phyloP scores from a whole-genome alignment of 352 stramenopile species.

The Pelagophyceae sp. region DNA sequence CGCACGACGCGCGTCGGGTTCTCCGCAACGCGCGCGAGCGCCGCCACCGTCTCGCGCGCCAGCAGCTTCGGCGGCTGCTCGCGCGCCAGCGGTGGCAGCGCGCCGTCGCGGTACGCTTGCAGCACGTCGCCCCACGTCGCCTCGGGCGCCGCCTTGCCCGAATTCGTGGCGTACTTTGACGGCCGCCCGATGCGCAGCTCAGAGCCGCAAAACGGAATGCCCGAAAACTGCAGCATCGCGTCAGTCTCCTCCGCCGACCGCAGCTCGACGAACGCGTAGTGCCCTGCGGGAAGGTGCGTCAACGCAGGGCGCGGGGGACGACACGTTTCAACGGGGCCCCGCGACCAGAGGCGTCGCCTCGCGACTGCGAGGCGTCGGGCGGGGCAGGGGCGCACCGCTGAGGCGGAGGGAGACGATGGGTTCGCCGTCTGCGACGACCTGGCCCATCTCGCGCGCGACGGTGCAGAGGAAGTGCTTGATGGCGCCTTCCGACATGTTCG shows the following conservation, averaged over 20 bases:
- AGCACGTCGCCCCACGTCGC: not conserved
- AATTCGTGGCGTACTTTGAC: conserved; percentile 57
- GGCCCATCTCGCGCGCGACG: conserved; percentile 30
- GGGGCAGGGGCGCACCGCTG: too few relatives aligned
- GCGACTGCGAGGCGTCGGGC: too few relatives aligned
- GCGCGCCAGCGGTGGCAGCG: not conserved
- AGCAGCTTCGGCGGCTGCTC: not conserved
- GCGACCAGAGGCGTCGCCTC: too few relatives aligned
- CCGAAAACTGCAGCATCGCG: conserved; percentile 69
- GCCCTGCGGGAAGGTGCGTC: conserved; percentile 38
- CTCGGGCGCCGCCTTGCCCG: conserved; percentile 36
- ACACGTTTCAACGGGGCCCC: too few relatives aligned
- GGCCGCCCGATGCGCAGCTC: conserved; percentile 56
- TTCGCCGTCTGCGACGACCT: conserved; percentile 29
- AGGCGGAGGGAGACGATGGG: conserved; percentile 26
- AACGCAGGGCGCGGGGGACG: too few relatives aligned
- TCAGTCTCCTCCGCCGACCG: conserved; percentile 52
- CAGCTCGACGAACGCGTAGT: conserved; percentile 69
- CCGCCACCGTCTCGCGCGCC: not conserved
- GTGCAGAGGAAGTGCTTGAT: conserved; percentile 31
- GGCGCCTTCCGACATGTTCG: conserved; percentile 59
- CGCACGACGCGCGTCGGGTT: not conserved
- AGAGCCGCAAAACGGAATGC: conserved; percentile 66
- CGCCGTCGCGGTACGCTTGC: not conserved
- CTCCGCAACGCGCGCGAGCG: not conserved